phyloP scores from a whole-genome alignment of 352 stramenopile species.

The Aphanomyces euteiches region DNA sequence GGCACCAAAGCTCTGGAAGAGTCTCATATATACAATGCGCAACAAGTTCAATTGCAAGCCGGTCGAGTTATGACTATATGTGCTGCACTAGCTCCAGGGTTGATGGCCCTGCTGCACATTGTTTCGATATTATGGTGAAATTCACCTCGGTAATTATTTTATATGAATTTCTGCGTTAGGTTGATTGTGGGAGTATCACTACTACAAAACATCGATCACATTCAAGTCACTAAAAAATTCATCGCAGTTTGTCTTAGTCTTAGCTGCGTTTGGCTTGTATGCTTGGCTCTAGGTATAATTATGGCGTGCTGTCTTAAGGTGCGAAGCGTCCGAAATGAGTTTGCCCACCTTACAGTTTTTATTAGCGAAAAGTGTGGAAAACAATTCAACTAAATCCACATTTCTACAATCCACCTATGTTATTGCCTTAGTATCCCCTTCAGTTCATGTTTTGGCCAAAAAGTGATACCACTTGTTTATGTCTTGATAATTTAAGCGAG shows the following conservation, averaged over 20 bases:
- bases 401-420: background rate
- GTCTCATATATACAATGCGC: background rate
- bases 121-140: constrained; percentile 1
- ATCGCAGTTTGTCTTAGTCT: background rate
- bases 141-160: background rate
- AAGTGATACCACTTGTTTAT: too few relatives aligned
- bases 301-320: background rate
- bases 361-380: background rate
- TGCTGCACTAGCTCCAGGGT: background rate
- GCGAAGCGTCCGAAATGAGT: too few relatives aligned
- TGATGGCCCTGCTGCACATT: background rate
- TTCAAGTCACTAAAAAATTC: background rate
- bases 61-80: background rate
- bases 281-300: background rate
- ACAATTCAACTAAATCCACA: background rate
- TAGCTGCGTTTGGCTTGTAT: background rate
- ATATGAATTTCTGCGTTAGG: background rate
- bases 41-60: constrained; percentile 3
- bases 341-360: background rate
- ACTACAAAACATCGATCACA: background rate
- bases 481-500: too few relatives aligned
- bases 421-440: background rate
- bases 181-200: constrained; percentile 1
- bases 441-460: too few relatives aligned
- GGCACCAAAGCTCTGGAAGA: background rate